Evolutionary conservation across 2,329 filamentous ascomycete genomes (phyloP), one percentile per base, ranked within the genome.

Genomic region (Rhynchosporium secalis): DNA sequence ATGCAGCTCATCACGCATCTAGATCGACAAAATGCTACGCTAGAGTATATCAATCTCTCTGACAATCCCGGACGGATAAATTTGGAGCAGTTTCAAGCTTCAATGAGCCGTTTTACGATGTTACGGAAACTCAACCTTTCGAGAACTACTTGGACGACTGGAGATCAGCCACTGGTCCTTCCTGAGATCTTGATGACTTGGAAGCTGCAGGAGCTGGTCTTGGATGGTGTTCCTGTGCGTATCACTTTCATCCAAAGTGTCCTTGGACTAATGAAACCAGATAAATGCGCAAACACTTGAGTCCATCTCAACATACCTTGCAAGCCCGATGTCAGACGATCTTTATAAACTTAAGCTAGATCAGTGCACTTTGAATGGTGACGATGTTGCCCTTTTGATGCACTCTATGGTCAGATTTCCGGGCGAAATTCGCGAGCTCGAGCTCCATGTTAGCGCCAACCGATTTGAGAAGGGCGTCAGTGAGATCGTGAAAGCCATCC

Each of bases 21-120:
- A 15, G 80, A 85, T 36, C 79, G 82, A 3, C 88, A 91, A 71
- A 85, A 87, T 66, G 83, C 82, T 40, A 90, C 87, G 0, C 72
- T 91, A 28, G 87, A 91, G 71, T 83, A 83, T 1, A 78, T 91
- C 62, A 82, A 90, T 70, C 81, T 91, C 12, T 88, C 87, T 3
- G 85, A 85, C 12, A 86, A 89, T 65, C 83, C 85, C 62, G 86
- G 86, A 36, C 82, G 87, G 1, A 77, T 90, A 45, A 85, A 84
- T 58, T 84, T 87, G 0, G 78, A 83, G 15, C 77, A 82, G n/a
- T 86, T 90, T 58, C 86, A 88, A 67, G 82, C 83, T 55, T 85
- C 88, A 63, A 84, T 90, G 71, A 83, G 84, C 29, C 83, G 86
- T 60, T 89, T 90, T 75, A 81, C 82, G 41, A 86, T 84, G 61